Percentiles rank a stretch among this genome's conserved stretches.
phyloP scores from a whole-genome alignment of 306 rosid genomes.

The Fagus crenata region DNA sequence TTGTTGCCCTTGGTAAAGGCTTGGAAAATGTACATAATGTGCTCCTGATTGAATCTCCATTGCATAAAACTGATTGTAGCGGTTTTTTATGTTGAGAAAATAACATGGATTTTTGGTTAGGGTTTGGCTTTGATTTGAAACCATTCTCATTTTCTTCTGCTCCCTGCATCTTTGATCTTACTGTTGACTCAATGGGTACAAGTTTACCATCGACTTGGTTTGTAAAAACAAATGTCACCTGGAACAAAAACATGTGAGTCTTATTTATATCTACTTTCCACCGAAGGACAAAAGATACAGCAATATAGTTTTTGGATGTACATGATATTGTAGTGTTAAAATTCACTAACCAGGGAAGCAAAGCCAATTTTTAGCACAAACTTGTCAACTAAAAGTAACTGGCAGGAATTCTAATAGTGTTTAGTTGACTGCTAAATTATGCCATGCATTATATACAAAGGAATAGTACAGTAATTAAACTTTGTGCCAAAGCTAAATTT shows the following conservation, averaged over 20 bases:
- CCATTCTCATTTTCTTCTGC: slow-evolving; percentile 42
- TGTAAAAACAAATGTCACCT: slow-evolving; percentile 87
- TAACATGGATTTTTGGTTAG: slow-evolving; percentile 35
- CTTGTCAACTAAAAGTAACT: not conserved
- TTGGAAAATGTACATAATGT: slow-evolving; percentile 35
- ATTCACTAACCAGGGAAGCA: slow-evolving; percentile 6
- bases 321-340: not conserved
- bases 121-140: slow-evolving; percentile 35
- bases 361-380: not conserved
- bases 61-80: slow-evolving; percentile 36
- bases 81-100: slow-evolving; percentile 46
- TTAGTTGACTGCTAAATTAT: not conserved
- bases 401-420: not conserved
- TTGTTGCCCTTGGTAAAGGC: slow-evolving; percentile 34
- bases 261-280: slow-evolving; percentile 4
- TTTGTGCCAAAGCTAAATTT: slow-evolving; percentile 5
- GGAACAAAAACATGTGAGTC: slow-evolving; percentile 25
- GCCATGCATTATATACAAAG: not conserved
- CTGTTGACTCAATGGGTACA: slow-evolving; percentile 65
- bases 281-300: not conserved
- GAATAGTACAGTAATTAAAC: not conserved
- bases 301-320: not conserved
- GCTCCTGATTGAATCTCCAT: slow-evolving; percentile 31
- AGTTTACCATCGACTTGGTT: slow-evolving; percentile 92
- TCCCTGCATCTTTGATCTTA: slow-evolving; percentile 43